Evolutionary conservation across 345 rosid species (phyloP).

Genomic region (Hypericum perforatum): DNA sequence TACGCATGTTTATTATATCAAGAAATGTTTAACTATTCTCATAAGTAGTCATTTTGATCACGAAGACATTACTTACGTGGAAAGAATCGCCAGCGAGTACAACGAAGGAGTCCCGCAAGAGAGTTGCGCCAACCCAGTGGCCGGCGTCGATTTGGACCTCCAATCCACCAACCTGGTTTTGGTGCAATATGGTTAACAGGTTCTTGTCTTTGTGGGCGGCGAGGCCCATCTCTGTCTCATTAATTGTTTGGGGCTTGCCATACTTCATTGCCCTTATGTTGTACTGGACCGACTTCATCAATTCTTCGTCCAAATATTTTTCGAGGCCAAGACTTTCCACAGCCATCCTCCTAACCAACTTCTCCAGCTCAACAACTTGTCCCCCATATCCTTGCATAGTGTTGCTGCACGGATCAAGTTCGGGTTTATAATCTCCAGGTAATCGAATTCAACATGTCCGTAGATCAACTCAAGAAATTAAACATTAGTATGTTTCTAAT

Average conservation of each 20-base stretch:
- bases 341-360: not conserved
- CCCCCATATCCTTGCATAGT: not conserved
- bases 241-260: slow-evolving; percentile 13
- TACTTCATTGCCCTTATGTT: slow-evolving; percentile 16
- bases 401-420: not conserved
- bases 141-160: slow-evolving; percentile 40
- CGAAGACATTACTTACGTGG: slow-evolving; percentile 24
- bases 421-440: not conserved
- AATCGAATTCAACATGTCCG: not conserved
- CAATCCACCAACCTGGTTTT: slow-evolving; percentile 42
- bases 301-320: not conserved
- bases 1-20: not conserved
- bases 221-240: slow-evolving; percentile 24
- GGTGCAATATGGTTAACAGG: slow-evolving; percentile 45
- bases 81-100: slow-evolving; percentile 50
- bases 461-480: not conserved
- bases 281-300: not conserved
- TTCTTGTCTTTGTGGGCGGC: slow-evolving; percentile 47
- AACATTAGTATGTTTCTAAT: no score
- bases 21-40: not conserved
- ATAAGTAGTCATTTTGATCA: slow-evolving; percentile 4
- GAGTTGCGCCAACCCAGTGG: slow-evolving; percentile 30
- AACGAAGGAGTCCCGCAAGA: slow-evolving; percentile 36
- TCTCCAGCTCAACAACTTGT: not conserved
- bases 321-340: not conserved